These are phyloP conservation scores for Tillandsia leiboldiana DNA, from an alignment of 176 grass and related monocot species.

Conservation along the genomic window DNA sequence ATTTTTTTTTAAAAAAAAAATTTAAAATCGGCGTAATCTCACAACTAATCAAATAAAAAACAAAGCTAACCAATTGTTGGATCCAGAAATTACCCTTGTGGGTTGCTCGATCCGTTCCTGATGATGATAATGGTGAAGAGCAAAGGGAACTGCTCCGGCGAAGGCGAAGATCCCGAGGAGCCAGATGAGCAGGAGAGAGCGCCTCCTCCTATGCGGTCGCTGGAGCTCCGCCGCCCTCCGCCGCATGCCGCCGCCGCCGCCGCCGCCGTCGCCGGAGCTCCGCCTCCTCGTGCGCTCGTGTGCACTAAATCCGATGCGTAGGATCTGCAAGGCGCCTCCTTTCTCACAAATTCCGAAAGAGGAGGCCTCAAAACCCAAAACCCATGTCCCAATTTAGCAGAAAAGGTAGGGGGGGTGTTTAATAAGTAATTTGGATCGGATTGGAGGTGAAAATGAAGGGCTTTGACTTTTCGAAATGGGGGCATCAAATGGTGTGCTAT, in stretches of 20 bases:
- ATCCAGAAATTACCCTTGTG: constrained; percentile 29
- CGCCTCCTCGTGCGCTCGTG: constrained; percentile 4
- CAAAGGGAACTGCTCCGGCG: constrained; percentile 66
- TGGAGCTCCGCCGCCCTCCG: constrained; percentile 56
- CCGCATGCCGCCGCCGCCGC: constrained; percentile 29
- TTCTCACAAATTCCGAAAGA: too few relatives aligned
- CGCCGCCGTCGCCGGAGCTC: not conserved
- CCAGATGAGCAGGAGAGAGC: constrained; percentile 65
- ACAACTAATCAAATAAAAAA: too few relatives aligned
- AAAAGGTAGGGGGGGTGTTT: too few relatives aligned
- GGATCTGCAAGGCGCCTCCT: too few relatives aligned
- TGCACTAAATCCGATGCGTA: not conserved
- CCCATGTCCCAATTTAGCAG: too few relatives aligned
- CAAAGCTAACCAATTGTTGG: constrained; percentile 16
- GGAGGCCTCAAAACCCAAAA: too few relatives aligned
- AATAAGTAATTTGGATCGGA: too few relatives aligned
- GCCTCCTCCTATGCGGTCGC: constrained; percentile 45
- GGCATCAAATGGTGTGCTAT: too few relatives aligned
- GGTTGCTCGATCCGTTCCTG: constrained; percentile 52
- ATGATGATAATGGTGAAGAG: constrained; percentile 67
- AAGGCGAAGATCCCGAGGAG: constrained; percentile 71
- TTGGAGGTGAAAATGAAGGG: too few relatives aligned
- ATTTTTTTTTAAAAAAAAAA: too few relatives aligned
- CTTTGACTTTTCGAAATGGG: too few relatives aligned
- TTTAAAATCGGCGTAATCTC: too few relatives aligned